phyloP scores from a whole-genome alignment of 495 filamentous ascomycete genomes.

The Annulohypoxylon maeteangense region DNA sequence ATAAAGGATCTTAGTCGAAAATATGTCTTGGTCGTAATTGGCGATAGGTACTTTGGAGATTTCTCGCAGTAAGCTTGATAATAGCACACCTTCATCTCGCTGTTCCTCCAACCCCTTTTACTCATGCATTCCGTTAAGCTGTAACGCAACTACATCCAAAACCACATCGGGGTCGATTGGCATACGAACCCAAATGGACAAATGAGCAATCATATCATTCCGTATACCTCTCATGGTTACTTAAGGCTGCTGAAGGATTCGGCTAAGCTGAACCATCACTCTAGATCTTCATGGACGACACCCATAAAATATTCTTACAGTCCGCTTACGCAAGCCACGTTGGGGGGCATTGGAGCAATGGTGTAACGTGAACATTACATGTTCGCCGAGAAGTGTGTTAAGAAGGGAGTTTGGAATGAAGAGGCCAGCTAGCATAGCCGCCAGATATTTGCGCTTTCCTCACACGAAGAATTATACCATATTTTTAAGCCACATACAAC shows the following conservation, averaged over 20 bases:
- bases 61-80: not conserved
- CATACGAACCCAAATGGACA: not conserved
- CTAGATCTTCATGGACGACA: conserved; percentile 1
- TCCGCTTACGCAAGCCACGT: not conserved
- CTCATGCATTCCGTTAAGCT: conserved; percentile 2
- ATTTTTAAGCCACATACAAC: not conserved
- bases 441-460: not conserved
- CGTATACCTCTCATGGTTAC: not conserved
- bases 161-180: not conserved
- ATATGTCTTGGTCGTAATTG: not conserved
- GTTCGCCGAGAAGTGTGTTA: conserved; percentile 3
- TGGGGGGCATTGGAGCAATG: conserved; percentile 11
- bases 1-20: no score
- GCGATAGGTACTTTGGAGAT: not conserved
- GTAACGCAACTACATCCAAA: not conserved
- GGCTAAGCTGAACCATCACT: not conserved
- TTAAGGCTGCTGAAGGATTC: not conserved
- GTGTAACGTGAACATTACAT: conserved; percentile 10
- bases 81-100: conserved; percentile 12
- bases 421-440: not conserved
- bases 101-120: conserved; percentile 7
- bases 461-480: not conserved
- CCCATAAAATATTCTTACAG: not conserved
- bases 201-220: conserved; percentile 5
- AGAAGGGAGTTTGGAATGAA: not conserved